phyloP scores from a whole-genome alignment of 495 filamentous ascomycete species.

The Sphaerosporella brunnea region DNA sequence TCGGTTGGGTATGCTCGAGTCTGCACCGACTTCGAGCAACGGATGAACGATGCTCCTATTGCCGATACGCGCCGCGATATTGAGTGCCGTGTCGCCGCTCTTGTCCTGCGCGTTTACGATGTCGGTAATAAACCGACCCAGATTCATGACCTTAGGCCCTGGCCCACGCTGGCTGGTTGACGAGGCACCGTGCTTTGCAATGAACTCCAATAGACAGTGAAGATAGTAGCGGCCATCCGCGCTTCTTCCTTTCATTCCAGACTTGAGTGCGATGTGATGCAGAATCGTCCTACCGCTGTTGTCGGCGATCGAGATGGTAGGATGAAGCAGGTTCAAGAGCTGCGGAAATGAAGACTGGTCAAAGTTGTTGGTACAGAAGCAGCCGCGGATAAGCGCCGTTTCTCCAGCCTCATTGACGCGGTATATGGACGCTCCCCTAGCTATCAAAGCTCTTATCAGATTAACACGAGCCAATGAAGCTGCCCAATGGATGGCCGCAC shows the following conservation, averaged over 20 bases:
- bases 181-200: constrained; percentile 63
- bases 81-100: constrained; percentile 83
- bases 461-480: constrained; percentile 76
- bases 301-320: constrained; percentile 82
- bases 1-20: constrained; percentile 72
- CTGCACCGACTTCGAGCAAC: constrained; percentile 78
- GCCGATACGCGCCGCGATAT: constrained; percentile 76
- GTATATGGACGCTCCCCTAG: constrained; percentile 65
- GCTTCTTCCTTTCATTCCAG: constrained; percentile 74
- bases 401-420: constrained; percentile 77
- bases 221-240: constrained; percentile 81
- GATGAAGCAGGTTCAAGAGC: constrained; percentile 66
- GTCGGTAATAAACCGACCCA: constrained; percentile 83
- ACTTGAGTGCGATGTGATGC: constrained; percentile 89
- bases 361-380: constrained; percentile 74
- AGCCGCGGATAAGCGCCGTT: constrained; percentile 76
- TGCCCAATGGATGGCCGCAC: constrained; percentile 94
- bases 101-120: constrained; percentile 88
- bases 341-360: constrained; percentile 67
- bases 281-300: constrained; percentile 76
- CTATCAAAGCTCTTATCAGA: constrained; percentile 59
- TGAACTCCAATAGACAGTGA: constrained; percentile 79
- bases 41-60: constrained; percentile 85
- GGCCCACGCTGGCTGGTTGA: constrained; percentile 38
- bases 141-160: constrained; percentile 46